A percentile compares a stretch with the other conserved stretches of the same genome.
These are phyloP conservation scores for Podosphaera xanthii DNA, from an alignment of 2,329 filamentous ascomycete species.

Conservation along the genomic window DNA sequence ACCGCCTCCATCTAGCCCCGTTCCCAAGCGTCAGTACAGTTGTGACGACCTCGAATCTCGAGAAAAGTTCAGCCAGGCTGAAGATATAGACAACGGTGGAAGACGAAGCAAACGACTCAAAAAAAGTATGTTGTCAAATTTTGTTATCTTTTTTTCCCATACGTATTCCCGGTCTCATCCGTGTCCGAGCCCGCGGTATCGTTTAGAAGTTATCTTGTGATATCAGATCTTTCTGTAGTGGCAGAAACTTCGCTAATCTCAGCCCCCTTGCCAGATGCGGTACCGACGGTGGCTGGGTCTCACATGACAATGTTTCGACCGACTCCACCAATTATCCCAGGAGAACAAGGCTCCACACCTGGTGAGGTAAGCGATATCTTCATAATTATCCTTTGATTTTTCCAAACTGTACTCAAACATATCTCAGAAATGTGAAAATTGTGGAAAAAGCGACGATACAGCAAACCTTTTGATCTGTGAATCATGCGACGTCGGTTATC, in stretches of 20 bases:
- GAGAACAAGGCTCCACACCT: constrained; percentile 21
- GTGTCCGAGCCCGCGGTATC: constrained; percentile 6
- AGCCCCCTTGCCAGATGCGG: constrained; percentile 24
- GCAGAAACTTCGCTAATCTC: constrained; percentile 17
- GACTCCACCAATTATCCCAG: constrained; percentile 41
- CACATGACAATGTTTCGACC: constrained; percentile 91
- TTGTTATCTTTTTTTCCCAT: constrained; percentile 1
- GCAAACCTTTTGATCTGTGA: constrained; percentile 61
- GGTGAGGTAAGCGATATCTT: constrained; percentile 29
- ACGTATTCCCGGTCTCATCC: constrained; percentile 5
- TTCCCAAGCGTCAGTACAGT: constrained; percentile 55
- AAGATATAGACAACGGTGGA: constrained; percentile 38
- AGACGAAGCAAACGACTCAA: constrained; percentile 83
- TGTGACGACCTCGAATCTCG: constrained; percentile 23
- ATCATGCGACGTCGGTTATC: constrained; percentile 74
- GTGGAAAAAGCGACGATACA: constrained; percentile 54
- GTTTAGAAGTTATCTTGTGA: constrained; percentile 5
- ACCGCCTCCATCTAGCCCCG: constrained; percentile 23
- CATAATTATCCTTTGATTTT: constrained; percentile 24
- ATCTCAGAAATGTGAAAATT: constrained; percentile 58
- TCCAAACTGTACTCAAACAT: constrained; percentile 13
- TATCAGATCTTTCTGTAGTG: constrained; percentile 7
- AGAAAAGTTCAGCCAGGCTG: constrained; percentile 10
- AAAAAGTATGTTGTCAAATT: constrained; percentile 35
- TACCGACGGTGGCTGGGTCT: constrained; percentile 78